phyloP scores from a whole-genome alignment of 257 asterid genomes.

The Ophiorrhiza pumila region DNA sequence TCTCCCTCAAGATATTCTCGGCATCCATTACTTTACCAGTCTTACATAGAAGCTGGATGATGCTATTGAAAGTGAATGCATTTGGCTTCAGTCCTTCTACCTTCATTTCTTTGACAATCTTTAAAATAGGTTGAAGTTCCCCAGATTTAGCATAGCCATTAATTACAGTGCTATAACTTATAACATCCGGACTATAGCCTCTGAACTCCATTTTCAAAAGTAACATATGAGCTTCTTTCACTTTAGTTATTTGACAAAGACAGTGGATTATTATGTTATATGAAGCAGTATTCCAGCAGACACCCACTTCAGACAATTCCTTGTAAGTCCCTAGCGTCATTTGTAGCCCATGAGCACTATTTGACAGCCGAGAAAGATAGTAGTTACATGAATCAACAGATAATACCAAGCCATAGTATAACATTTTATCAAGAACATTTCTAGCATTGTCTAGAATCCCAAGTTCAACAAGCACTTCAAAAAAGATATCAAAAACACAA shows the following conservation, averaged over 20 bases:
- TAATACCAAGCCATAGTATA: conserved; percentile 65
- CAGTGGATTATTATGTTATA: conserved; percentile 69
- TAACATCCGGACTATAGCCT: conserved; percentile 76
- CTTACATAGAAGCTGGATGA: conserved; percentile 62
- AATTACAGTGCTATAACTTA: conserved; percentile 79
- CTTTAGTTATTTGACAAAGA: conserved; percentile 60
- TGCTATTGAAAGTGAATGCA: conserved; percentile 67
- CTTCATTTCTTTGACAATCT: conserved; percentile 55
- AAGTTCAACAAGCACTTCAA: conserved; percentile 62
- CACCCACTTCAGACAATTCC: conserved; percentile 66
- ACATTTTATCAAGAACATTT: conserved; percentile 60
- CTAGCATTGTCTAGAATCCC: conserved; percentile 63
- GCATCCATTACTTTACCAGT: conserved; percentile 61
- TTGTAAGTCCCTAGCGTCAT: conserved; percentile 48
- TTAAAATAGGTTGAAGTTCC: conserved; percentile 51
- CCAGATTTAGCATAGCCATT: conserved; percentile 68
- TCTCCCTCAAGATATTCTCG: conserved; percentile 67
- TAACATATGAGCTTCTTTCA: conserved; percentile 70
- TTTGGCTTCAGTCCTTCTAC: conserved; percentile 69
- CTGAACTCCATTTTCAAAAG: conserved; percentile 65
- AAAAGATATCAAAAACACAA: conserved; percentile 67
- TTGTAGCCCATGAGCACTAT: conserved; percentile 39
- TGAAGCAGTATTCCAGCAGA: conserved; percentile 70
- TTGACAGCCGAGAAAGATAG: conserved; percentile 59
- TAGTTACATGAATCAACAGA: conserved; percentile 74